Evolutionary conservation across 345 rosid genomes (phyloP).

Genomic region (Orychophragmus violaceus): DNA sequence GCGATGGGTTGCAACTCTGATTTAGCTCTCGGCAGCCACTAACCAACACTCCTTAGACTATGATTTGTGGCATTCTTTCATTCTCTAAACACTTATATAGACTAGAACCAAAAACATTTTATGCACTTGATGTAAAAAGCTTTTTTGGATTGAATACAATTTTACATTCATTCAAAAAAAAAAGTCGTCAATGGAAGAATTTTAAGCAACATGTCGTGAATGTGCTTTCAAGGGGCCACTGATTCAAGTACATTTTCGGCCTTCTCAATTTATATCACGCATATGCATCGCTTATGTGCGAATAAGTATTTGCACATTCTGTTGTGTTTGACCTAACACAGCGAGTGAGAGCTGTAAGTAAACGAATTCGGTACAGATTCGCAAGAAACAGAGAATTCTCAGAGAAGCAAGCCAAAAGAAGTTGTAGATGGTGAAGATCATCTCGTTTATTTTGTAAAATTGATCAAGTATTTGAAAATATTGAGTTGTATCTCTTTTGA

Average conservation of each 20-base stretch:
- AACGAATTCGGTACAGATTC: background rate
- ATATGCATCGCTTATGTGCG: background rate
- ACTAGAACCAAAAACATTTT: too few species aligned
- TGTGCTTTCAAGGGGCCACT: background rate
- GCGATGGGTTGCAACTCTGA: too few species aligned
- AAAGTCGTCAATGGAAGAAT: too few species aligned
- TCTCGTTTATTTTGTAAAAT: background rate
- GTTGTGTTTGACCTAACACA: background rate
- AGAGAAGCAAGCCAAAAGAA: background rate
- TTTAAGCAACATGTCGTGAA: background rate
- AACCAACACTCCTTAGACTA: too few species aligned
- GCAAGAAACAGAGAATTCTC: background rate
- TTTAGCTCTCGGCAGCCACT: too few species aligned
- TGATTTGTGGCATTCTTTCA: too few species aligned
- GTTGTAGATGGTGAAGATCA: background rate
- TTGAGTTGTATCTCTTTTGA: too few species aligned
- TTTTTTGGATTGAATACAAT: too few species aligned
- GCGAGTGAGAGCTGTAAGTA: background rate
- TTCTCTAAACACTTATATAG: too few species aligned
- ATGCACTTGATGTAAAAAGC: too few species aligned
- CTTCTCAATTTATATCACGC: too few species aligned
- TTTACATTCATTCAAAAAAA: too few species aligned
- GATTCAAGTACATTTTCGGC: background rate
- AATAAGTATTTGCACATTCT: background rate
- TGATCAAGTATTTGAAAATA: background rate